These are phyloP conservation scores for Pleurotus djamor DNA, from an alignment of 768 basidiomycete species.

Conservation along the genomic window DNA sequence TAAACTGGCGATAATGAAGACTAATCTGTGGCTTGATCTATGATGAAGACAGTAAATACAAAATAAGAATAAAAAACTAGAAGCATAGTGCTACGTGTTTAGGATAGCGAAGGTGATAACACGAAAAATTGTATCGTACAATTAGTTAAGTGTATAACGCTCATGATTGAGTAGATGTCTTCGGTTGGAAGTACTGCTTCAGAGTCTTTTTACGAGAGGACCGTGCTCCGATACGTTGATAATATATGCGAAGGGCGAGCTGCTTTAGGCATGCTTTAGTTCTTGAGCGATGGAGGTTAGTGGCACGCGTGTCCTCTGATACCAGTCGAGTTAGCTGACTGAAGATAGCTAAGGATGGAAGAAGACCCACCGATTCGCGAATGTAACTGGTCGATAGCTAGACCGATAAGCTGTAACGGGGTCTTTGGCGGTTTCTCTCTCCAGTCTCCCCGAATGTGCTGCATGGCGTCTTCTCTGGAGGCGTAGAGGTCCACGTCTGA, in stretches of 20 bases:
- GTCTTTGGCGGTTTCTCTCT: conserved; percentile 16
- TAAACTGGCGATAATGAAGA: no score
- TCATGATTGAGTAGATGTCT: neutral
- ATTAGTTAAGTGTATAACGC: neutral
- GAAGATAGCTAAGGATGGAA: neutral
- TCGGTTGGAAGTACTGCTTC: neutral
- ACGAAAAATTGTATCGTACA: neutral
- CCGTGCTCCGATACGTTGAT: conserved; percentile 39
- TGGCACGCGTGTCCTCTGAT: conserved; percentile 70
- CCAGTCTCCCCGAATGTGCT: no score
- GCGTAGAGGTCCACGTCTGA: conserved; percentile 59
- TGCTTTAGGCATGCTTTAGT: conserved; percentile 69
- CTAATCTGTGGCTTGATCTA: neutral
- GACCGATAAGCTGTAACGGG: conserved; percentile 47
- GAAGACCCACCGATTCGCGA: conserved; percentile 55
- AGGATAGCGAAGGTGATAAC: neutral
- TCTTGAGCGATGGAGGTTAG: conserved; percentile 73
- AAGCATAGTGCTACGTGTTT: neutral
- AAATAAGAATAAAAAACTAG: neutral
- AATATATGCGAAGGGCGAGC: conserved; percentile 59
- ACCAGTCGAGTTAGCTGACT: neutral
- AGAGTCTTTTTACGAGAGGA: neutral
- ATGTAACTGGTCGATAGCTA: conserved; percentile 50
- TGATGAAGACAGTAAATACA: neutral
- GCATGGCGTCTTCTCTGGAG: conserved; percentile 33